Percentiles rank a stretch among this genome's conserved stretches.
These are phyloP conservation scores for Agaricus subrufescens DNA, from an alignment of 768 basidiomycete genomes.

Conservation along the genomic window DNA sequence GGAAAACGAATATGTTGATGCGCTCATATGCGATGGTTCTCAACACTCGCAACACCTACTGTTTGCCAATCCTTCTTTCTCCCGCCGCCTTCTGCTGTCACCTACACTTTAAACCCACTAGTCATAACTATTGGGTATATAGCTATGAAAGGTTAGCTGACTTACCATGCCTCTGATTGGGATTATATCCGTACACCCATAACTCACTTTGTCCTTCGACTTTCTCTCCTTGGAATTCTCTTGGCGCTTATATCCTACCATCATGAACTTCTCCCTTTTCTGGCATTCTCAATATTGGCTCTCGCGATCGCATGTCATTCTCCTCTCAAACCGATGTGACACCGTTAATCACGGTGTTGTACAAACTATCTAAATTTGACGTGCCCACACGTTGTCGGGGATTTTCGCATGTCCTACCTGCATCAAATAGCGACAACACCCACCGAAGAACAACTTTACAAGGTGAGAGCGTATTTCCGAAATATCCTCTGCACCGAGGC, in stretches of 20 bases:
- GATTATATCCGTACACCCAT: constrained; percentile 11
- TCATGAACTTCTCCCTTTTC: not conserved
- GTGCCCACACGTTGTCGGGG: not conserved
- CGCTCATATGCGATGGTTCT: no score
- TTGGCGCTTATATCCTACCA: constrained; percentile 2
- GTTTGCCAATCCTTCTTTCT: not conserved
- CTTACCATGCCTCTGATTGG: constrained; percentile 10
- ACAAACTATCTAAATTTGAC: not conserved
- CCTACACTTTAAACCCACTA: constrained; percentile 17
- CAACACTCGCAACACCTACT: no score
- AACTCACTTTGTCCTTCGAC: constrained; percentile 1
- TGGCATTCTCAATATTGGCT: not conserved
- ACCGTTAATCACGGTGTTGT: constrained; percentile 6
- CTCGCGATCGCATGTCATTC: not conserved
- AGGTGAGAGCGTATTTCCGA: constrained; percentile 28
- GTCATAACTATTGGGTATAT: constrained; percentile 54
- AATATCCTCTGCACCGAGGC: not conserved
- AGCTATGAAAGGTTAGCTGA: constrained; percentile 53
- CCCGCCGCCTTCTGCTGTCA: constrained; percentile 1
- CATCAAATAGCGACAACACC: constrained; percentile 40
- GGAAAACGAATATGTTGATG: no score
- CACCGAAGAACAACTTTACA: constrained; percentile 50
- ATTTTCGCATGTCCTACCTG: constrained; percentile 12
- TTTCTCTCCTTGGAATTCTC: constrained; percentile 7
- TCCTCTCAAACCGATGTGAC: constrained; percentile 4